A percentile compares a stretch with the other conserved stretches of the same genome.
Evolutionary conservation across 495 filamentous ascomycete genomes (phyloP).

Genomic region (Podospora conica): DNA sequence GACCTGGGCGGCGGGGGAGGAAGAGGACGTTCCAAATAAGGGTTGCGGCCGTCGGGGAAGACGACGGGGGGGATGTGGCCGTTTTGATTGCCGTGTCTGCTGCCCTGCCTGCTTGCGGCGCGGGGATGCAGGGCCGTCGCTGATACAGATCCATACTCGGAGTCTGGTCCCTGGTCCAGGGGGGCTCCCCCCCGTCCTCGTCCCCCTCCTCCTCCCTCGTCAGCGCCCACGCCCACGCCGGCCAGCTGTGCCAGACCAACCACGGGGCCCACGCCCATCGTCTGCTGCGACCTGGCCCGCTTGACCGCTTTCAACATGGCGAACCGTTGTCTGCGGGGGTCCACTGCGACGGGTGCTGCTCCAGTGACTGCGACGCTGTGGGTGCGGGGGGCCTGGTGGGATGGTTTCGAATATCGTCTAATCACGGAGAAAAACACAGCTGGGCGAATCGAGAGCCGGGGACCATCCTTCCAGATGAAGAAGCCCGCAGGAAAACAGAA

Average conservation of each 20-base stretch:
- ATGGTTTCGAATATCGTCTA: slow-evolving; percentile 28
- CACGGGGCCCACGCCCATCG: slow-evolving; percentile 10
- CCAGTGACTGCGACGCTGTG: slow-evolving; percentile 5
- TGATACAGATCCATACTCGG: slow-evolving; percentile 31
- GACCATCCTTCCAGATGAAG: slow-evolving; percentile 13
- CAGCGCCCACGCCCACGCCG: slow-evolving; percentile 12
- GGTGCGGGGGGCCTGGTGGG: slow-evolving; percentile 12
- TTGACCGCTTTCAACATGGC: slow-evolving; percentile 30
- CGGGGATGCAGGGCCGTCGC: slow-evolving; percentile 32
- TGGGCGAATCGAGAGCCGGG: slow-evolving; percentile 26
- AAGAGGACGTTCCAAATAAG: slow-evolving; percentile 35
- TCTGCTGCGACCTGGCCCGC: slow-evolving; percentile 19
- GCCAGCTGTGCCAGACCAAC: slow-evolving; percentile 1
- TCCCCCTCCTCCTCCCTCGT: slow-evolving; percentile 34
- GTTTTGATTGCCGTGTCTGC: slow-evolving; percentile 28
- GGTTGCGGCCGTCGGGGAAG: slow-evolving; percentile 28
- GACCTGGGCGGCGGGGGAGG: slow-evolving; percentile 28
- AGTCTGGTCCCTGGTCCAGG: slow-evolving; percentile 33
- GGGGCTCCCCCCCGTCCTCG: slow-evolving; percentile 32
- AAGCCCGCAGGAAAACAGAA: slow-evolving; percentile 9
- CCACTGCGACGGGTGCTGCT: background rate
- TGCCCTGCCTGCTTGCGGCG: slow-evolving; percentile 18
- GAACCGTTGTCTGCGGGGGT: slow-evolving; percentile 11
- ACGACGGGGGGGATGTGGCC: slow-evolving; percentile 25
- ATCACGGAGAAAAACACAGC: slow-evolving; percentile 20